phyloP scores from a whole-genome alignment of 805 yeast species.

The Metschnikowia continentalis region DNA sequence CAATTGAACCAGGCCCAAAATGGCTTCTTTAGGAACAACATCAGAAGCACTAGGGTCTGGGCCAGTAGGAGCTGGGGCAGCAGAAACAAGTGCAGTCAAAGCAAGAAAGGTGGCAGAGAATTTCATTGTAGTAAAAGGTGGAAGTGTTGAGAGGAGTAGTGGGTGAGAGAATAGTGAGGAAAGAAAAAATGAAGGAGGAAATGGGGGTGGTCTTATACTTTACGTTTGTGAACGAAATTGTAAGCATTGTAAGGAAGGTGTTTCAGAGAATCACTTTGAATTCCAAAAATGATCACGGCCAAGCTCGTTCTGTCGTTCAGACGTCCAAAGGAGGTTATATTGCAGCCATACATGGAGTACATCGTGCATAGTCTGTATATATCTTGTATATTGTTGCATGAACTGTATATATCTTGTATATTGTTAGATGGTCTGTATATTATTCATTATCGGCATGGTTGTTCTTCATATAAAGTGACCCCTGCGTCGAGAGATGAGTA shows the following conservation, averaged over 20 bases:
- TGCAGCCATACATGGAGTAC: background rate
- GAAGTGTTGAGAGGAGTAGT: no score
- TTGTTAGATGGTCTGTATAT: no score
- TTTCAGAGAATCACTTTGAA: background rate
- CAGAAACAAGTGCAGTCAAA: constrained; percentile 12
- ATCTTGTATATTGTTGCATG: background rate
- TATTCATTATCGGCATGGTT: no score
- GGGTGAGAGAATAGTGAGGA: no score
- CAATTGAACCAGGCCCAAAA: constrained; percentile 12
- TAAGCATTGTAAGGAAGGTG: background rate
- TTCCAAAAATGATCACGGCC: background rate
- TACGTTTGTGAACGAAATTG: no score
- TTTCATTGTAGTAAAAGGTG: constrained; percentile 8
- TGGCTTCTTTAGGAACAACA: constrained; percentile 13
- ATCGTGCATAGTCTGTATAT: background rate
- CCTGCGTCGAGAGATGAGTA: no score
- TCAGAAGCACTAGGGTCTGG: background rate
- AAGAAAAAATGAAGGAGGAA: no score
- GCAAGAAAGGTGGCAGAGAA: constrained; percentile 14
- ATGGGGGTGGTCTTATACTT: no score
- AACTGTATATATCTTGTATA: background rate
- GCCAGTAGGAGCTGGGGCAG: background rate
- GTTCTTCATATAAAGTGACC: no score
- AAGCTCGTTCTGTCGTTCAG: no score
- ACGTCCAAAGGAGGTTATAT: no score